Evolutionary conservation across 2,329 filamentous ascomycete genomes (phyloP), one percentile per base, ranked within the genome.

Genomic region (Botrytis cinerea): DNA sequence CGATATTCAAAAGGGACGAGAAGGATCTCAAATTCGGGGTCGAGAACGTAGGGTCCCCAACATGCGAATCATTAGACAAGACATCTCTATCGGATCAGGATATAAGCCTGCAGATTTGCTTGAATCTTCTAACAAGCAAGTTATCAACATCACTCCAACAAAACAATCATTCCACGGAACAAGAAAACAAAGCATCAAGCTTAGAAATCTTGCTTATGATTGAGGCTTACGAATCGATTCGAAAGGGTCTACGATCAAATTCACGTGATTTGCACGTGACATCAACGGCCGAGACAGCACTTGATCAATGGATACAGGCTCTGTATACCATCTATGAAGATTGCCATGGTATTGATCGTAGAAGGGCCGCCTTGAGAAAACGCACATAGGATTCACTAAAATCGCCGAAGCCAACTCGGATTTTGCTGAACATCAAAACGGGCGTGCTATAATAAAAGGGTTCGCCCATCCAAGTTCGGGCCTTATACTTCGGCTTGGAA

Each of bases 121-220:
- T 76, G 10, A 77, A 79, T 61, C 76, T 80, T 2, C 69, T 80
- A 8, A 79, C 77, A 20, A 77, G 78, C 57, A 77, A 80, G 67
- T 74, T 80, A 0, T 74, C 76, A 6, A 75, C 76, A 2, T 73
- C 75, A 32, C 73, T 80, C 3, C 76, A 76, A 28, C 72, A 74
- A 38, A 74, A 77, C 22, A 70, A 77, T 22, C 73, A 78, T 48
- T 70, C 75, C 12, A 35, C 40, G 7, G 75, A 74, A 48, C 62
- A 64, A 3, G 68, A 48, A 61, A 76, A 77, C 43, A 74, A 75
- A 12, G 76, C 75, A 6, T 79, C 79, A 43, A 78, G 78, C 54
- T 69, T 80, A 12, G 78, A 80, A 61, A 78, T 80, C 45, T 63
- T 79, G 12, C 77, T 80, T 46, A 79, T 80, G 78, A 80, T 80